These are phyloP conservation scores for Alternaria sp. DNA, from an alignment of 2,329 filamentous ascomycete species.

Conservation along the genomic window DNA sequence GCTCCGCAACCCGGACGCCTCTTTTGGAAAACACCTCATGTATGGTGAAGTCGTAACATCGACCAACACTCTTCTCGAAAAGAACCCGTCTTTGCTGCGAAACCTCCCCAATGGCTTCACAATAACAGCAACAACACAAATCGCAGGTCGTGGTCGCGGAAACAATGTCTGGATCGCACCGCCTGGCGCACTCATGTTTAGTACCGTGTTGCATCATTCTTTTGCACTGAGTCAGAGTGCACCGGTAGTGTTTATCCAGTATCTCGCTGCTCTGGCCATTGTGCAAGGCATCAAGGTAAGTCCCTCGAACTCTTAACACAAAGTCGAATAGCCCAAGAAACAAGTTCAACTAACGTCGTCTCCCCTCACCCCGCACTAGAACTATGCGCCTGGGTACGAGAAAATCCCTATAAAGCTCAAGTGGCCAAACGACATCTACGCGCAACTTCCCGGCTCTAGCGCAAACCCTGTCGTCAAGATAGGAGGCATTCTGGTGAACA, in stretches of 20 bases:
- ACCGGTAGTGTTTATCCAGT: constrained; percentile 93
- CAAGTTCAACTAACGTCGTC: too few species aligned
- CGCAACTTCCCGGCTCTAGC: constrained; percentile 60
- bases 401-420: constrained; percentile 85
- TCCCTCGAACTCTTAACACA: too few species aligned
- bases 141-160: constrained; percentile 87
- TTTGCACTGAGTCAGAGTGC: constrained; percentile 74
- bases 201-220: constrained; percentile 84
- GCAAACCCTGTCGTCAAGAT: constrained; percentile 79
- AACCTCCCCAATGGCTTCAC: constrained; percentile 87
- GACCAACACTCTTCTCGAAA: constrained; percentile 92
- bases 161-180: constrained; percentile 96
- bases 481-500: constrained; percentile 91
- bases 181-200: constrained; percentile 85
- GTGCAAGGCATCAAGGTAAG: constrained; percentile 75
- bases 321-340: too few species aligned
- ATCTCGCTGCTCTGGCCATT: constrained; percentile 87
- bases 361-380: constrained; percentile 26
- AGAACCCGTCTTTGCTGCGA: constrained; percentile 82
- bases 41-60: constrained; percentile 94
- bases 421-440: constrained; percentile 92
- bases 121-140: constrained; percentile 83
- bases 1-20: constrained; percentile 62
- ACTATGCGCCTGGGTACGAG: constrained; percentile 79
- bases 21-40: constrained; percentile 80